Base-by-base conservation (phyloP, 1,139 yeast species). In the Blastobotrys arbuscula region DNA sequence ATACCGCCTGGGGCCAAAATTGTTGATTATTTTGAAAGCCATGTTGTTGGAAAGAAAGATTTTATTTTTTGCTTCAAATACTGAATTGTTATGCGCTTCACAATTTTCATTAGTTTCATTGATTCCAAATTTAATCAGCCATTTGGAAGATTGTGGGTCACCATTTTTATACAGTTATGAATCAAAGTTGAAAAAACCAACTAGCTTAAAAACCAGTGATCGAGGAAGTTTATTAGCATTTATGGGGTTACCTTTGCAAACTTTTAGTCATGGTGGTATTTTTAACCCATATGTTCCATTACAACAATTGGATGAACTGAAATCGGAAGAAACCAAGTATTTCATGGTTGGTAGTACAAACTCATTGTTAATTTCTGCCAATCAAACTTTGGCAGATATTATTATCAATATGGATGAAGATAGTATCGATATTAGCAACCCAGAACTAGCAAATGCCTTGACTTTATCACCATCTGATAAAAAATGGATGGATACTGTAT, bases 281-380 rank as follows among this genome's bases (percentile, higher is more conserved):
- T 90, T 95, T 75, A 84, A 86, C 56, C 97, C 98, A 0, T 92
- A 90, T 65, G 77, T 90, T 20, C 96, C 98, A 0, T 70, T 92
- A 47, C 98, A 90, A 65, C 97, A 90, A 62, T 71, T 92, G 50
- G 84, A 84, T 49, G 90, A 86, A 57, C 71, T 92, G 48, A 74
- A 73, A 35, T 74, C 77, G 30, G 71, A 74, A 1, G 77, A 74
- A 41, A 76, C 90, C 0, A 71, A 75, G 48, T 82, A 81, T 62
- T 92, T 81, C 57, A 72, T 88, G 68, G 78, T 88, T 48, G 98
- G 98, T 0, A 84, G 95, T 44, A 89, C 97, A 9, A 92, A 92
- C 65, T 80, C 89, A 34, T 70, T 92, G 43, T 72, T 92, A 47
- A 71, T 85, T 40, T 84, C 84, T 57, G 89, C 84, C 53, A 84